Percentiles rank a stretch among this genome's conserved stretches.
These are phyloP conservation scores for Stylosanthes scabra DNA, from an alignment of 331 rosid genomes.

Conservation along the genomic window DNA sequence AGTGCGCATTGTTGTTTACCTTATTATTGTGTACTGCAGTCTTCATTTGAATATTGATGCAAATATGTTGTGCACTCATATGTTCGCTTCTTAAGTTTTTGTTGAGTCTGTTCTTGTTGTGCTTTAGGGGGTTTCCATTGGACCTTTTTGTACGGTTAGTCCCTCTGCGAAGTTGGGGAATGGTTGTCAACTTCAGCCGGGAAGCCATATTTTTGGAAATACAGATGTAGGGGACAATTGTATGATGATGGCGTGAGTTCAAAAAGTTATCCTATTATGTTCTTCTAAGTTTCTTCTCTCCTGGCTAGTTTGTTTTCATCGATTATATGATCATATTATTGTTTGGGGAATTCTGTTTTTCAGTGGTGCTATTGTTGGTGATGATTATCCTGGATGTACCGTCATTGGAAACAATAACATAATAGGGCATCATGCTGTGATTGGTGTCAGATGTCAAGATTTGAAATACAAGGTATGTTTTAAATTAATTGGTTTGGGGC, in stretches of 20 bases:
- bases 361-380: conserved; percentile 98
- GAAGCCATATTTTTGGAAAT: conserved; percentile 86
- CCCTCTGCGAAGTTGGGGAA: conserved; percentile 76
- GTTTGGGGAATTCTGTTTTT: conserved; percentile 48
- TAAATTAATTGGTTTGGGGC: conserved; percentile 1
- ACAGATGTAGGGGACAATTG: conserved; percentile 83
- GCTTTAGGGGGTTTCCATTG: conserved; percentile 81
- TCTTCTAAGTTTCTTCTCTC: conserved; percentile 7
- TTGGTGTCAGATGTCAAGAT: conserved; percentile 91
- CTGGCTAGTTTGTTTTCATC: conserved; percentile 6
- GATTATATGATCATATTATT: conserved; percentile 22
- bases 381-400: conserved; percentile 83
- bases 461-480: conserved; percentile 79
- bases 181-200: conserved; percentile 76
- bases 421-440: conserved; percentile 89
- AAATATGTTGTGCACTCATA: conserved; percentile 10
- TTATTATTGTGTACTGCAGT: neutral
- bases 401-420: conserved; percentile 76
- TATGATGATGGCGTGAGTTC: conserved; percentile 83
- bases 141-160: conserved; percentile 94
- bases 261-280: conserved; percentile 23
- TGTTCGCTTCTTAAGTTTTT: conserved; percentile 15
- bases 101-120: conserved; percentile 24
- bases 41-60: conserved; percentile 15
- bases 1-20: conserved; percentile 1